These are phyloP conservation scores for Fonsecaea pugnacius DNA, from an alignment of 2,329 filamentous ascomycete genomes.

Conservation along the genomic window DNA sequence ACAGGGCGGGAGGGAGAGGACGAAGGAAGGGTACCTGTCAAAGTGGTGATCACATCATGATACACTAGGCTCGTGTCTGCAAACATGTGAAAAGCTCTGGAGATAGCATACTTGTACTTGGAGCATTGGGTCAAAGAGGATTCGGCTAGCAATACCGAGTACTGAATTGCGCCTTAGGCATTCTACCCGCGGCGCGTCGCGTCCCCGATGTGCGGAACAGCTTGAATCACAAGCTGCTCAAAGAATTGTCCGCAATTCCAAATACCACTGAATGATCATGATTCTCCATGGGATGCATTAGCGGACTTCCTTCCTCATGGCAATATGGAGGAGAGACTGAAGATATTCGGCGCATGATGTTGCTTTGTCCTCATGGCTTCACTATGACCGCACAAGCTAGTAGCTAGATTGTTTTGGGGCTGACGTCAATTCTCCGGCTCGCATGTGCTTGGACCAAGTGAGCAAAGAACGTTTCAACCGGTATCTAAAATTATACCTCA, in stretches of 20 bases:
- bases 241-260: neutral
- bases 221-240: neutral
- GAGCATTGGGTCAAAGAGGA: neutral
- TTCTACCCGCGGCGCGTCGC: neutral
- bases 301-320: neutral
- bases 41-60: conserved; percentile 51
- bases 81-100: neutral
- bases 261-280: neutral
- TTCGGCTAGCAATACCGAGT: neutral
- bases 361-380: neutral
- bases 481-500: neutral
- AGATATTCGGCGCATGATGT: conserved; percentile 1
- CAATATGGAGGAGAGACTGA: neutral
- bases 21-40: conserved; percentile 57
- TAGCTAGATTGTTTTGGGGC: neutral
- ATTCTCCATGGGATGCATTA: neutral
- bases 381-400: neutral
- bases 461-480: neutral
- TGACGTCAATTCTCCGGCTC: neutral
- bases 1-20: conserved; percentile 58
- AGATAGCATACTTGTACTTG: neutral
- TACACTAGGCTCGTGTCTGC: neutral
- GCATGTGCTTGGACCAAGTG: neutral
- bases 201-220: neutral
- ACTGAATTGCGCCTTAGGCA: neutral